Percentiles rank a stretch among this genome's conserved stretches.
Evolutionary conservation across 192 early-diverging fungal genomes (phyloP).

Genomic region (Coemansia sp.): DNA sequence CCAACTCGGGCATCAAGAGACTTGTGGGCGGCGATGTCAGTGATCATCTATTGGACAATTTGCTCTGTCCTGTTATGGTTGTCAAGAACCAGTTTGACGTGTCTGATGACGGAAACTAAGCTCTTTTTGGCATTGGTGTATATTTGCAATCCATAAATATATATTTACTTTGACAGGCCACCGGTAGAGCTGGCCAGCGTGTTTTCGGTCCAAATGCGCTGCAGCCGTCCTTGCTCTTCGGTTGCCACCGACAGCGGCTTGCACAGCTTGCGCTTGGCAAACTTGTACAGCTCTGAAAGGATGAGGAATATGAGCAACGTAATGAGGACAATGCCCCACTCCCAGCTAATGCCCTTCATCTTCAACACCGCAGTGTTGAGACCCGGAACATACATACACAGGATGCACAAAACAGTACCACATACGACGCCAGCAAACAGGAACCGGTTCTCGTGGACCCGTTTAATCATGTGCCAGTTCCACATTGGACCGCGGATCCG

Average conservation of each 20-base stretch:
- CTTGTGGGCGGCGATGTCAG: conserved; percentile 46
- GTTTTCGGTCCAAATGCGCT: conserved; percentile 57
- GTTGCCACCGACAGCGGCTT: conserved; percentile 46
- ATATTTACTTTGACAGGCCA: conserved; percentile 26
- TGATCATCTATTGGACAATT: conserved; percentile 32
- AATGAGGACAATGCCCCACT: conserved; percentile 68
- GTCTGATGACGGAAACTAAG: conserved; percentile 40
- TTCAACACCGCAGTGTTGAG: conserved; percentile 64
- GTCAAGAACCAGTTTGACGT: conserved; percentile 55
- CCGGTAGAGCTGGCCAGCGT: conserved; percentile 33
- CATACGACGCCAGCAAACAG: conserved; percentile 48
- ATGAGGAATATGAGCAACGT: conserved; percentile 63
- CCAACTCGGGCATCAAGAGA: conserved; percentile 31
- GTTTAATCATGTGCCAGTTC: conserved; percentile 47
- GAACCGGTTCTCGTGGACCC: conserved; percentile 56
- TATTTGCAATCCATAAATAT: neutral
- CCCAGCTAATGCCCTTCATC: conserved; percentile 65
- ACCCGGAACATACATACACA: conserved; percentile 68
- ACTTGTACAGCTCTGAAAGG: conserved; percentile 69
- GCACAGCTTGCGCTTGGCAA: conserved; percentile 55
- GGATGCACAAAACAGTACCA: conserved; percentile 58
- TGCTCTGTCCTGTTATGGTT: conserved; percentile 48
- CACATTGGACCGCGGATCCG: conserved; percentile 65
- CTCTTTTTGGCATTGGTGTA: neutral
- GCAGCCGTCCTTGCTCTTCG: conserved; percentile 43